Conservation (phyloP, 2,329 filamentous ascomycete genomes). For the Colletotrichum truncatum region DNA sequence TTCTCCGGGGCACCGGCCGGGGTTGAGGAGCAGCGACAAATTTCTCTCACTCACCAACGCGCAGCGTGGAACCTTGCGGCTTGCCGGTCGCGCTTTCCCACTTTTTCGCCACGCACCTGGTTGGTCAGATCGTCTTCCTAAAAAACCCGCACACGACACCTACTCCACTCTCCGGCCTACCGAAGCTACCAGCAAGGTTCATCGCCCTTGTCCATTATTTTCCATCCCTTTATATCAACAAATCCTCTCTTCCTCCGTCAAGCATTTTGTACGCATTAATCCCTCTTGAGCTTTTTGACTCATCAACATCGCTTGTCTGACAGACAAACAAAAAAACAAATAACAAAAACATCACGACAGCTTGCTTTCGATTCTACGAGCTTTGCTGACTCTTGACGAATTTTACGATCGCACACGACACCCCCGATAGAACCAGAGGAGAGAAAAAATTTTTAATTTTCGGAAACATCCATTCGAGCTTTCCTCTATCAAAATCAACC, state of each 20-base stretch:
- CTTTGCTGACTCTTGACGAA: not conserved
- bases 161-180: conserved; percentile 20
- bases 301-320: conserved; percentile 3
- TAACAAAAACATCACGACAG: not conserved
- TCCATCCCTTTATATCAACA: conserved; percentile 21
- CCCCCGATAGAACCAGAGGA: not conserved
- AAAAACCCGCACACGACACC: conserved; percentile 35
- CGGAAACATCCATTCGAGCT: conserved; percentile 2
- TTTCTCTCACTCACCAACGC: conserved; percentile 11
- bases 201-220: conserved; percentile 1
- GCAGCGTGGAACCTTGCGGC: conserved; percentile 10
- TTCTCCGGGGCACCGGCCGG: conserved; percentile 23
- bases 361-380: not conserved
- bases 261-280: not conserved
- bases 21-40: conserved; percentile 10
- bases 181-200: conserved; percentile 23
- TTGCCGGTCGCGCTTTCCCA: not conserved
- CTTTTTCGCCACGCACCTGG: conserved; percentile 11
- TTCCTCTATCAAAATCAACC: not conserved
- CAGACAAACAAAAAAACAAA: not conserved
- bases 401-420: conserved; percentile 1
- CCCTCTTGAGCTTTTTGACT: not conserved
- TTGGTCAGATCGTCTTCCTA: conserved; percentile 27
- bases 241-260: not conserved
- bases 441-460: not conserved